Conservation (phyloP, 2,329 filamentous ascomycete genomes). For the Microdochium bolleyi region DNA sequence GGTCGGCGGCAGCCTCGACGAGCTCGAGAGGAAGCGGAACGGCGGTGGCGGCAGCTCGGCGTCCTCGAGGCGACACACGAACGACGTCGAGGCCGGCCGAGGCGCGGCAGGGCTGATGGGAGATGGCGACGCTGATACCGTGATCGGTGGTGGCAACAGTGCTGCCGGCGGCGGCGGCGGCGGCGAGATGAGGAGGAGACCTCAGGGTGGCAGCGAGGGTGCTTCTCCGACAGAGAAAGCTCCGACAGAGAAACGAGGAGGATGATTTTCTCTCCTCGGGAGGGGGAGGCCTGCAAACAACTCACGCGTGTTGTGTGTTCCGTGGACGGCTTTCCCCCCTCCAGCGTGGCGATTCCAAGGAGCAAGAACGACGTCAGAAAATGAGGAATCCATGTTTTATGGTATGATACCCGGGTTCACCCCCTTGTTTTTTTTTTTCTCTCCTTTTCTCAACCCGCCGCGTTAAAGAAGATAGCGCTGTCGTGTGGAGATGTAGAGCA, state of each 20-base stretch:
- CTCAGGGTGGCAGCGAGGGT: neutral
- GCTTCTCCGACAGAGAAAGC: no score
- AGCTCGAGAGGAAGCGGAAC: constrained; percentile 2
- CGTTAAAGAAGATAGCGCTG: no score
- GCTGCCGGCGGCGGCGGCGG: neutral
- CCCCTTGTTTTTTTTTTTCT: no score
- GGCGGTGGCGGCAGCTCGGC: neutral
- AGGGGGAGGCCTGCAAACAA: no score
- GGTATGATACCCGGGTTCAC: no score
- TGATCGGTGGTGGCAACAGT: neutral
- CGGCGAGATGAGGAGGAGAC: neutral
- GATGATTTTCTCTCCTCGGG: neutral
- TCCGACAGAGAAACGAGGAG: neutral
- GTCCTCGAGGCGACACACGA: neutral
- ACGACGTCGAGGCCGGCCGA: neutral
- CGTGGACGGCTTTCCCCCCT: no score
- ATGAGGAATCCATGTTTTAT: no score
- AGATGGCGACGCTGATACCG: neutral
- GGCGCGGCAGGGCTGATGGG: neutral
- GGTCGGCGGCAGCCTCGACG: constrained; percentile 44
- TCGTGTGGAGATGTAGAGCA: no score
- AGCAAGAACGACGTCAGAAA: no score
- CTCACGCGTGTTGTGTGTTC: no score
- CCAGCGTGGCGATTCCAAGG: no score
- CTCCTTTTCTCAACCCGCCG: no score